Evolutionary conservation across 805 yeast species (phyloP), one percentile per base, ranked within the genome.

Genomic region (Candida quercuum): DNA sequence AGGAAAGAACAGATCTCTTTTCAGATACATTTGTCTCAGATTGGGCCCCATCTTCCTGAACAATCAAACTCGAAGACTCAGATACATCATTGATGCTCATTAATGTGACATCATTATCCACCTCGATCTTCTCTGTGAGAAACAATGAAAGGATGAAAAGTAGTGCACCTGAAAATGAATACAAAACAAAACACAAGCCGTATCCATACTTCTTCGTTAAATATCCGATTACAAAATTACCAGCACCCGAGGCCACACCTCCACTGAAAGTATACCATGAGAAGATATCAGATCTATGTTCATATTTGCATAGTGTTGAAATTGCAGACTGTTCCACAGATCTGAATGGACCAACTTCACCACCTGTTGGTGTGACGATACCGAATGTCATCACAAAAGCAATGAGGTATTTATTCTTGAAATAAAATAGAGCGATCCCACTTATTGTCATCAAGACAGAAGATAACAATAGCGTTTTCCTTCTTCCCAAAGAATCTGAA

Each of bases 191-290:
- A 26, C 45, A 42, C 4, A 35, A 23, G 1, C 26, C 36, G 21
- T 39, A 48, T 6, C 41, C 45, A 10, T 32, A 33, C 12, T 39
- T 37, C 3, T 38, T 37, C 4, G 64, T 51, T 8, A 59, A 32
- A 20, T 38, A 37, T 1, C 79, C 80, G 25, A 66, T 61, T 2
- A 57, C 28, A 6, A 69, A 51, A 4, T 70, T 61, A 1, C 79
- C 81, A 9, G 68, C 13, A 0, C 79, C 76, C 18, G 66, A 60
- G 15, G 74, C 66, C 18, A 71, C 47, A 3, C 66, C 61, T 0
- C 78, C 81, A 26, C 71, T 50, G 45, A 76, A 67, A 1, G 67
- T 63, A 49, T 74, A 75, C 80, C 81, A 75, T 7, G 78, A 73
- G 46, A 69, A 76, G n/a, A 72, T 59, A 46, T 76, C 81, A 0